phyloP scores from a whole-genome alignment of 2,329 filamentous ascomycete species.

The Microsporum audouinii region DNA sequence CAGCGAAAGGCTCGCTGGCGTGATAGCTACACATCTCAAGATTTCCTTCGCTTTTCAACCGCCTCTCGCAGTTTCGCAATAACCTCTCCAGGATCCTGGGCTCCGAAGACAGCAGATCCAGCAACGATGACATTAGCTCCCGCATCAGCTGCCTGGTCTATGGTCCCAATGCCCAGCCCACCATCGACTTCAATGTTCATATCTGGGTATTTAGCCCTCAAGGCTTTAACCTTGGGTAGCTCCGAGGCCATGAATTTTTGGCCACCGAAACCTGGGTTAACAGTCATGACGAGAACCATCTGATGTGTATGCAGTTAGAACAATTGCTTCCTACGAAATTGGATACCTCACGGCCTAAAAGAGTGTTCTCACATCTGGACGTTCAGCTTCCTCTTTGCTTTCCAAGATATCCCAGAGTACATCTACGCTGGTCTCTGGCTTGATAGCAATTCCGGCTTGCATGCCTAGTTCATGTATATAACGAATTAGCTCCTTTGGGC shows the following conservation, averaged over 20 bases:
- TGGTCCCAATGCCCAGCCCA: conserved; percentile 74
- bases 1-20: background rate
- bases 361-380: conserved; percentile 64
- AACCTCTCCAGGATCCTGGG: conserved; percentile 74
- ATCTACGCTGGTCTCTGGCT: conserved; percentile 80
- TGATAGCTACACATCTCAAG: background rate
- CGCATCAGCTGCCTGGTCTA: conserved; percentile 86
- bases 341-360: background rate
- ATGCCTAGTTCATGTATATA: conserved; percentile 85
- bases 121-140: conserved; percentile 98
- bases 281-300: conserved; percentile 99
- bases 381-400: conserved; percentile 57
- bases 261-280: conserved; percentile 91
- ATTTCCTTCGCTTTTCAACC: conserved; percentile 52
- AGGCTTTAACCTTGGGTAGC: conserved; percentile 79
- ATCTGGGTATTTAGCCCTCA: conserved; percentile 75
- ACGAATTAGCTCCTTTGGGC: conserved; percentile 69
- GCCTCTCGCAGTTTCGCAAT: conserved; percentile 69
- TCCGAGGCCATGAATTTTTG: conserved; percentile 98
- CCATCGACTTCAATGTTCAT: conserved; percentile 97
- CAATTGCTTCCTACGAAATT: background rate
- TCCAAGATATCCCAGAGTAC: conserved; percentile 87
- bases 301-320: conserved; percentile 28
- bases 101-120: conserved; percentile 89
- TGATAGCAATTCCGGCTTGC: conserved; percentile 88